These are phyloP conservation scores for Madurella mycetomatis DNA, from an alignment of 2,329 filamentous ascomycete species.

Conservation along the genomic window DNA sequence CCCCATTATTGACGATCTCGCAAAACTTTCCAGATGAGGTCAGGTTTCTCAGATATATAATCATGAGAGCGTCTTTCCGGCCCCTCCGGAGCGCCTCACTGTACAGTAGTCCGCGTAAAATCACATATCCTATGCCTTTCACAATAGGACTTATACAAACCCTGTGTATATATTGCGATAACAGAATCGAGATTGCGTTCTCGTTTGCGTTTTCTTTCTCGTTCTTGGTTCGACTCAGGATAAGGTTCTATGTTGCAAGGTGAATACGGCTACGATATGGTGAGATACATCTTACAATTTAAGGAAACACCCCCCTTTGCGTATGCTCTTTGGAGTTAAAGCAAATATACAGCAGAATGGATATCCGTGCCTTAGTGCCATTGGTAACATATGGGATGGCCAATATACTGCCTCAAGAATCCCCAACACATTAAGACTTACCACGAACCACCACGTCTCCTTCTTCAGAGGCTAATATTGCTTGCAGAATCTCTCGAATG, in stretches of 20 bases:
- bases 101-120: no score
- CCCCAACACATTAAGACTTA: neutral
- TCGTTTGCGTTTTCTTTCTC: neutral
- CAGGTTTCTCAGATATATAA: no score
- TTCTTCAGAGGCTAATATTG: constrained; percentile 1
- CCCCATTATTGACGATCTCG: neutral
- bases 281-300: no score
- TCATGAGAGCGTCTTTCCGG: no score
- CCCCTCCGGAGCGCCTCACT: no score
- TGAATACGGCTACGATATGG: no score
- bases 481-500: constrained; percentile 14
- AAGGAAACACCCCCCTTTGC: no score
- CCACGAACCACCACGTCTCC: neutral
- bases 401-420: neutral
- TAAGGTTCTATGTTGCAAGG: no score
- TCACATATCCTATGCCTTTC: no score
- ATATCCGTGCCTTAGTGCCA: neutral
- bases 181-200: neutral
- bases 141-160: no score
- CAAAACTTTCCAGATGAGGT: no score
- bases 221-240: no score
- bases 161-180: neutral
- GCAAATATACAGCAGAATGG: neutral
- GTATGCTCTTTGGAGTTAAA: neutral
- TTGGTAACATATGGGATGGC: neutral